A percentile compares a stretch with the other conserved stretches of the same genome.
phyloP scores from a whole-genome alignment of 129 eudicot genomes.

The Erigeron canadensis region DNA sequence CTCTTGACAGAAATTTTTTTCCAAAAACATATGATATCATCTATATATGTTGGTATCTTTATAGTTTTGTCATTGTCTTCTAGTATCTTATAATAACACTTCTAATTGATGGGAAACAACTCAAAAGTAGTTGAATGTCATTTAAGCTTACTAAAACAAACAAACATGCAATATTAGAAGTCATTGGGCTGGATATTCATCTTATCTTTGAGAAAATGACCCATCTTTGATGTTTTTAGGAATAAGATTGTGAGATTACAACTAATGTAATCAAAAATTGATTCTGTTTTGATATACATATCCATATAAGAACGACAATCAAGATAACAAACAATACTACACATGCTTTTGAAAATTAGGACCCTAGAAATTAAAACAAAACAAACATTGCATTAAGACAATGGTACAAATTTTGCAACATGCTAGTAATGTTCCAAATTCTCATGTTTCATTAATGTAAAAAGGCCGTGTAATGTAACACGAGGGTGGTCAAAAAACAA shows the following conservation, averaged over 20 bases:
- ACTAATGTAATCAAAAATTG: constrained; percentile 11
- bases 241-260: constrained; percentile 38
- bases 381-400: not conserved
- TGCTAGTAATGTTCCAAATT: not conserved
- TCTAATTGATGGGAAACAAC: constrained; percentile 33
- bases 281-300: constrained; percentile 14
- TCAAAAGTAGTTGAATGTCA: constrained; percentile 35
- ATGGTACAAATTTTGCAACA: not conserved
- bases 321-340: not conserved
- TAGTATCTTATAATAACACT: constrained; percentile 8
- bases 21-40: constrained; percentile 3
- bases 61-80: constrained; percentile 16
- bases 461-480: constrained; percentile 10
- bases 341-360: not conserved
- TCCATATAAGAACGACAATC: not conserved
- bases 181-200: constrained; percentile 24
- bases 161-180: constrained; percentile 27
- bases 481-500: not conserved
- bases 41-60: constrained; percentile 7
- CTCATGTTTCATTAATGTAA: not conserved
- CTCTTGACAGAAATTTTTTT: constrained; percentile 7
- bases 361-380: not conserved
- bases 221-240: constrained; percentile 23
- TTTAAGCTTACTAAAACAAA: constrained; percentile 30
- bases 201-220: constrained; percentile 40